These are phyloP conservation scores for Tarenaya hassleriana DNA, from an alignment of 345 rosid species.

Conservation along the genomic window DNA sequence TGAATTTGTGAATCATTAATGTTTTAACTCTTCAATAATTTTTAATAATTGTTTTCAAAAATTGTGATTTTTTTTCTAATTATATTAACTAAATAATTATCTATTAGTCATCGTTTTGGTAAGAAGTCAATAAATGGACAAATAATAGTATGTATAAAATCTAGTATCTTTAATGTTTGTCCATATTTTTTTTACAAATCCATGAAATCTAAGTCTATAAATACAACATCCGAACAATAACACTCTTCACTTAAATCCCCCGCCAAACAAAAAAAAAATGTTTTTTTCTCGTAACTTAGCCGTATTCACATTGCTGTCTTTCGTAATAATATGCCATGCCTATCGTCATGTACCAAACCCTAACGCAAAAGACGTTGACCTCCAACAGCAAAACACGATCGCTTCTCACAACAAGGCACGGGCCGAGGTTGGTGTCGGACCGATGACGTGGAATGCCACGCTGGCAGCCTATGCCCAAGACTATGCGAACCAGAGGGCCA, in stretches of 20 bases:
- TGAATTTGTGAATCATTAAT: too few relatives aligned
- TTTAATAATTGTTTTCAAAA: too few relatives aligned
- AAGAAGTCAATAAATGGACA: too few relatives aligned
- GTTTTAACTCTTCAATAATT: too few relatives aligned
- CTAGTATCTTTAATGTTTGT: too few relatives aligned
- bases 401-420: constrained; percentile 41
- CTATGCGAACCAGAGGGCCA: constrained; percentile 26
- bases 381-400: constrained; percentile 36
- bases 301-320: constrained; percentile 6
- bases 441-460: constrained; percentile 38
- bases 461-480: constrained; percentile 38
- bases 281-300: constrained; percentile 10
- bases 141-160: too few relatives aligned
- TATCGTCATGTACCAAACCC: constrained; percentile 22
- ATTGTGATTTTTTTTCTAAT: too few relatives aligned
- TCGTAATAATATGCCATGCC: constrained; percentile 9
- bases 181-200: too few relatives aligned
- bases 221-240: not conserved
- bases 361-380: constrained; percentile 19
- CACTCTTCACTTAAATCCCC: too few relatives aligned
- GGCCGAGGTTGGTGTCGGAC: constrained; percentile 32
- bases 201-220: not conserved
- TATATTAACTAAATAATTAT: too few relatives aligned
- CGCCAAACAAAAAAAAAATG: constrained; percentile 9
- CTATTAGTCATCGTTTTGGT: too few relatives aligned